Evolutionary conservation across 2,329 filamentous ascomycete genomes (phyloP).

Genomic region (Meredithiella fracta): DNA sequence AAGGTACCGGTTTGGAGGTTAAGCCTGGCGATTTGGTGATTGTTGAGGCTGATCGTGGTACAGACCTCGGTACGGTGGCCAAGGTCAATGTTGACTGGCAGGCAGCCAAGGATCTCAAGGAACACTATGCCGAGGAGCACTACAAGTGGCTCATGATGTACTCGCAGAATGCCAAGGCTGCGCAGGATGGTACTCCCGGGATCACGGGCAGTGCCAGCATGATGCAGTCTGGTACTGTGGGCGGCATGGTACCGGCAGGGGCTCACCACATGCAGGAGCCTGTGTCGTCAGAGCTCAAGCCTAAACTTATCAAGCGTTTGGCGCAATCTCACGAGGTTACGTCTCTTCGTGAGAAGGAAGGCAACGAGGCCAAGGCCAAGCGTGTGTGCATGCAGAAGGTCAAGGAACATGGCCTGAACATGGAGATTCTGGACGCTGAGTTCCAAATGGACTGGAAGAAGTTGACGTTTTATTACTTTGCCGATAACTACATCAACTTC

Average conservation of each 20-base stretch:
- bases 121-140: constrained; percentile 84
- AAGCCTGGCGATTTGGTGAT: constrained; percentile 90
- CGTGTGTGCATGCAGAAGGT: constrained; percentile 94
- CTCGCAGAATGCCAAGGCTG: constrained; percentile 56
- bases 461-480: constrained; percentile 97
- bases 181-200: constrained; percentile 44
- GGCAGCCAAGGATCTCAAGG: constrained; percentile 73
- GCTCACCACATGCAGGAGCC: constrained; percentile 59
- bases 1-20: constrained; percentile 80
- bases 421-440: constrained; percentile 97
- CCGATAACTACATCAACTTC: constrained; percentile 97
- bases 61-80: constrained; percentile 84
- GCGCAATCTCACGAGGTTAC: constrained; percentile 84
- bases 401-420: constrained; percentile 80
- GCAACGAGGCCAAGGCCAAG: constrained; percentile 94
- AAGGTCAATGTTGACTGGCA: constrained; percentile 78
- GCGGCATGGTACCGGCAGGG: constrained; percentile 60
- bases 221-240: constrained; percentile 39
- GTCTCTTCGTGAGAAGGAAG: constrained; percentile 83
- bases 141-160: constrained; percentile 99
- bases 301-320: constrained; percentile 90
- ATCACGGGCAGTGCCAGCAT: constrained; percentile 20
- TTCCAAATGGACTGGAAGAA: constrained; percentile 99
- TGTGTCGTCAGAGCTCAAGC: constrained; percentile 62
- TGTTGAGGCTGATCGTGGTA: constrained; percentile 90